These are phyloP conservation scores for Podospora conica DNA, from an alignment of 495 filamentous ascomycete genomes.

Conservation along the genomic window DNA sequence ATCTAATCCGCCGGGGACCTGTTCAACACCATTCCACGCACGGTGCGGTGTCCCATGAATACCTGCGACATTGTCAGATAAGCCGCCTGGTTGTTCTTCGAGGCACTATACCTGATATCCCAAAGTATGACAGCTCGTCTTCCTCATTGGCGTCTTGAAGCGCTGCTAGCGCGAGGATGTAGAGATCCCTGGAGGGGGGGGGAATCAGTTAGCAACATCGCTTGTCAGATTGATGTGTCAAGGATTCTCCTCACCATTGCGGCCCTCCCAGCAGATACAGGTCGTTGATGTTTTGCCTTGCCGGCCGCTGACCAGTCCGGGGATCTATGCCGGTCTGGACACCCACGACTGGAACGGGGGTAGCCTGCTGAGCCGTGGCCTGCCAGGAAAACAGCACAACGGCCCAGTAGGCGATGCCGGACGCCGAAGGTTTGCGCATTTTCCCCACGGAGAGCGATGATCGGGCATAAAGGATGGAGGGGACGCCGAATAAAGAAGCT, in stretches of 20 bases:
- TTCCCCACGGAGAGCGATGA: constrained; percentile 9
- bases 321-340: constrained; percentile 32
- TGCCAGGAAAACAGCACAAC: constrained; percentile 9
- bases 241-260: constrained; percentile 28
- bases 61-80: constrained; percentile 27
- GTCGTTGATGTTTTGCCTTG: constrained; percentile 34
- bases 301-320: constrained; percentile 28
- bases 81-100: neutral
- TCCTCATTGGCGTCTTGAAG: constrained; percentile 36
- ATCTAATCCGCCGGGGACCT: constrained; percentile 26
- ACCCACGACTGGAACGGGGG: constrained; percentile 31
- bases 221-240: constrained; percentile 10
- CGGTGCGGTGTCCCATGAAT: constrained; percentile 48
- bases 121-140: constrained; percentile 43
- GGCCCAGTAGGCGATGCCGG: neutral
- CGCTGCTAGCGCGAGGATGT: constrained; percentile 39
- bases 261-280: constrained; percentile 33
- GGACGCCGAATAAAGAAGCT: neutral
- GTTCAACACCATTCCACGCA: constrained; percentile 40
- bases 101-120: constrained; percentile 37
- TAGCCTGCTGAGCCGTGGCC: constrained; percentile 5
- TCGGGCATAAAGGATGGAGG: constrained; percentile 5
- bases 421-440: constrained; percentile 10
- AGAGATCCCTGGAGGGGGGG: constrained; percentile 32
- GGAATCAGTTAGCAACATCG: constrained; percentile 8